Evolutionary conservation across 305 asterid genomes (phyloP), one percentile per base, ranked within the genome.

Genomic region (Ajuga reptans): DNA sequence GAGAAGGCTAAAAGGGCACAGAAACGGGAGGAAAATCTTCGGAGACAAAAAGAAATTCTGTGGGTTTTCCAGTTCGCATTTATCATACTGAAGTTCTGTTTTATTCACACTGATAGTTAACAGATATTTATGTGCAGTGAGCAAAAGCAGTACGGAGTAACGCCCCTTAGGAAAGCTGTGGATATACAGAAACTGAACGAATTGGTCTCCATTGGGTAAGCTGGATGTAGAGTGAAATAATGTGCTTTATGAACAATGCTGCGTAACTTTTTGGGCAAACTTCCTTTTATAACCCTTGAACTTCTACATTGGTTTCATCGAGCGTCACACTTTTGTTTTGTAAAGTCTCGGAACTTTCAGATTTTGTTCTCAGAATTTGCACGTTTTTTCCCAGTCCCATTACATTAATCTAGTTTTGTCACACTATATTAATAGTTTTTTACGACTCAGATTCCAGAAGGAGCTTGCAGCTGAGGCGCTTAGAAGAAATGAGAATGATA

Each of bases 401-500:
- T 21, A 50, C 14, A 33, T 10, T 61, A 71, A 51, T 21, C 27
- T 21, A 21, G 27, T 21, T 0, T 21, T 21, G 27, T 21, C 1
- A 21, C 27, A 63, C 70, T 39, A 50, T 45, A 59, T 74, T 77
- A 64, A 59, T 70, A 53, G 60, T 15, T 52, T 11, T 56, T 58
- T 58, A 64, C 5, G 4, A 69, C 57, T 64, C 70, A 92, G 98
- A 80, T 92, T 82, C 67, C 89, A 82, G 78, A 92, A 81, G 74
- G 87, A 80, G 14, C 84, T 92, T 55, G 96, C 87, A 69, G 97
- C 98, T 41, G 98, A 92, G 83, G 94, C 97, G 54, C 95, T 92
- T 64, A 81, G 98, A 58, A 87, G 84, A 80, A 92, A 92, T 77
- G 97, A 92, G 83, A 92, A 92, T 75, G 97, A 90, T 72, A 80